Percentiles rank a stretch among this genome's conserved stretches.
These are phyloP conservation scores for Penicillium ochrochloron DNA, from an alignment of 495 filamentous ascomycete genomes.

Conservation along the genomic window DNA sequence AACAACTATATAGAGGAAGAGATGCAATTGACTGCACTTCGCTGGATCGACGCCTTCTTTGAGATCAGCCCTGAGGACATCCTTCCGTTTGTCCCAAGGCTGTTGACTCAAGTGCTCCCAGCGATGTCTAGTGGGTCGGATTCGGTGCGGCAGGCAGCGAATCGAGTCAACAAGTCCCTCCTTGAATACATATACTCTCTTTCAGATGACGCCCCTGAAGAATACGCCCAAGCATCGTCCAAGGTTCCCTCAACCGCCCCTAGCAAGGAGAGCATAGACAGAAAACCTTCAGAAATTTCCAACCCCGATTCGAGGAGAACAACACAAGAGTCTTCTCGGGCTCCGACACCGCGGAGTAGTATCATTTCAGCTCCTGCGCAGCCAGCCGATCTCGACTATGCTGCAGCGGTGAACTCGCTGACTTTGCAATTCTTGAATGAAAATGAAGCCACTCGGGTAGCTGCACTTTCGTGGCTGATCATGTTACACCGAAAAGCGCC, in stretches of 20 bases:
- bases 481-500: constrained; percentile 97
- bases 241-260: constrained; percentile 48
- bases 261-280: constrained; percentile 52
- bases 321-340: constrained; percentile 42
- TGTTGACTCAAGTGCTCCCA: constrained; percentile 89
- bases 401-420: constrained; percentile 93
- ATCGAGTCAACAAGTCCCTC: constrained; percentile 84
- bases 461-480: constrained; percentile 92
- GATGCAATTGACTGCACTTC: constrained; percentile 84
- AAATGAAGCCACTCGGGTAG: constrained; percentile 92
- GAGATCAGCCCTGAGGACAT: constrained; percentile 98
- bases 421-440: constrained; percentile 95
- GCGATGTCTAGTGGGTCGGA: constrained; percentile 93
- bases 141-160: constrained; percentile 84
- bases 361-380: constrained; percentile 48
- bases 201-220: constrained; percentile 69
- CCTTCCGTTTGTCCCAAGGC: constrained; percentile 88
- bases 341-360: constrained; percentile 54
- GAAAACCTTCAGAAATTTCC: constrained; percentile 53
- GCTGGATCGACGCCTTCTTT: constrained; percentile 96
- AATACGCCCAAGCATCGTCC: constrained; percentile 42
- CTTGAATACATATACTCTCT: constrained; percentile 91
- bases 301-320: constrained; percentile 39
- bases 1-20: constrained; percentile 68
- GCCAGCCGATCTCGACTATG: constrained; percentile 83